Conservation (phyloP, 140 eudicot species). For the Erigeron philadelphicus region DNA sequence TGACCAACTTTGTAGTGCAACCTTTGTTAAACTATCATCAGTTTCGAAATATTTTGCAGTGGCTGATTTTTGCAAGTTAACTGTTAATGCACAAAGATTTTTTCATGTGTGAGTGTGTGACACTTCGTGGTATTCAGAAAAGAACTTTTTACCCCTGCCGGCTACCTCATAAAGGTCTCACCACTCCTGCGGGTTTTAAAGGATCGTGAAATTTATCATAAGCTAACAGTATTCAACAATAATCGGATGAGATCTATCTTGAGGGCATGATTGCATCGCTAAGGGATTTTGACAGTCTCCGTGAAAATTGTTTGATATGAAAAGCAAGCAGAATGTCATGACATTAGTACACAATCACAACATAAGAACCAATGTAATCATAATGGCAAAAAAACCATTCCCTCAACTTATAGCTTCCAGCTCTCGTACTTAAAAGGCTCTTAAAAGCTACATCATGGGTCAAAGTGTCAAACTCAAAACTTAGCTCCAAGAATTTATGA, state of each 20-base stretch:
- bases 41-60: not conserved
- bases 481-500: slow-evolving; percentile 6
- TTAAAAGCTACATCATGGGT: not conserved
- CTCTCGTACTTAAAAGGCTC: not conserved
- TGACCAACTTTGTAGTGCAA: not conserved
- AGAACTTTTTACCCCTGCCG: too few species aligned
- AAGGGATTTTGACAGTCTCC: not conserved
- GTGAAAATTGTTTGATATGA: not conserved
- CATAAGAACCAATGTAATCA: not conserved
- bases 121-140: too few species aligned
- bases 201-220: too few species aligned
- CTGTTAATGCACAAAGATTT: not conserved
- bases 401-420: not conserved
- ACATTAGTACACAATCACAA: too few species aligned
- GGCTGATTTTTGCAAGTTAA: not conserved
- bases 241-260: not conserved
- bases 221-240: too few species aligned
- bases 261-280: not conserved
- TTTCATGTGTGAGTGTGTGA: not conserved
- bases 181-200: too few species aligned
- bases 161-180: too few species aligned
- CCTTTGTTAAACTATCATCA: not conserved
- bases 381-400: not conserved
- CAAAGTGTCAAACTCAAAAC: not conserved
- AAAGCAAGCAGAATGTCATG: too few species aligned